Evolutionary conservation across 192 early-diverging fungal species (phyloP), one percentile per base, ranked within the genome.

Genomic region (Coemansia sp.): DNA sequence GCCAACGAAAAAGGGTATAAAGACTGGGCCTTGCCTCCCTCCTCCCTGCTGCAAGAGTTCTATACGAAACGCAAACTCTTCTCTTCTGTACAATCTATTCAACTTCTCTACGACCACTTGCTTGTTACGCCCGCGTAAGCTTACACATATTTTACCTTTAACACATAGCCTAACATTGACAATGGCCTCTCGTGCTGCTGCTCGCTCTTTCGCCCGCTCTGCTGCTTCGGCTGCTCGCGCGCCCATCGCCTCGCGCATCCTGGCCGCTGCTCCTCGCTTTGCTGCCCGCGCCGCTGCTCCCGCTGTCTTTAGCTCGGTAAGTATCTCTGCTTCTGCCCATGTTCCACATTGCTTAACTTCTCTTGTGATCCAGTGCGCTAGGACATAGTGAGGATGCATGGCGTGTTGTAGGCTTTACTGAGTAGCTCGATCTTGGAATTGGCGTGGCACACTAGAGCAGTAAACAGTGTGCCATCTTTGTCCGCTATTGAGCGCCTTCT

Each of bases 191-290:
- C 80, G 80, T 72, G 44, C 80, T 69, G 80, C 72, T 17, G 65
- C 72, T 34, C 80, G 80, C 66, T 42, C 80, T 58, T 46, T 82
- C 62, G 80, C 80, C 34, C 80, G 80, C 66, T 65, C 69, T 65
- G 68, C 79, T 36, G 42, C 73, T 4, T 70, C 68, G 64, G 75
- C 75, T 70, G 75, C 72, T 50, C 80, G 80, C 69, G 57, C 80
- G 48, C 66, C 80, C 29, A 72, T 82, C 45, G 80, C 75, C 36
- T 19, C 69, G 48, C 80, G 80, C 66, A 58, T 53, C 23, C 68
- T 82, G 70, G 75, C 71, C 37, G 80, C 75, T 46, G 80, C 80
- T 60, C 80, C 80, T 73, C 80, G 72, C 71, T 71, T 82, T 58
- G 80, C 80, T 31, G 71, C 80, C 65, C 79, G 79, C 68, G 44